phyloP scores from a whole-genome alignment of 257 asterid species.

The Prunella vulgaris region DNA sequence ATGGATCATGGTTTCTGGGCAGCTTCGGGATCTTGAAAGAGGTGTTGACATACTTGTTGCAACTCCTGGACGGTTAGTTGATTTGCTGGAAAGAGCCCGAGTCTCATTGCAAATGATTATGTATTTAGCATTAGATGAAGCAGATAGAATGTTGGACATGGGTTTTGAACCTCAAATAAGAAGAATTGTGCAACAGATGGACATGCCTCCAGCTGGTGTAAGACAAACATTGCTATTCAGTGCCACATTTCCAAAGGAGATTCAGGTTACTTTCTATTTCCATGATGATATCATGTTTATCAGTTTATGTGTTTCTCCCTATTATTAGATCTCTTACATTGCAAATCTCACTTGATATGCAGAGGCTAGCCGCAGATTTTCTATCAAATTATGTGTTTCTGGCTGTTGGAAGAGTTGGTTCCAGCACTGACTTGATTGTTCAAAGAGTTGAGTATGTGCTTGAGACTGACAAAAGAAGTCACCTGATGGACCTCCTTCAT shows the following conservation, averaged over 20 bases:
- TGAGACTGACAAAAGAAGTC: conserved; percentile 95
- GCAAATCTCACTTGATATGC: conserved; percentile 33
- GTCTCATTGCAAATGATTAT: conserved; percentile 76
- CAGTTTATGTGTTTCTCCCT: conserved; percentile 1
- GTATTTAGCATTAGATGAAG: conserved; percentile 93
- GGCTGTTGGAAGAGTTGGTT: conserved; percentile 99
- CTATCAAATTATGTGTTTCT: conserved; percentile 67
- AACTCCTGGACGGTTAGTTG: conserved; percentile 92
- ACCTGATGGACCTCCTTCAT: conserved; percentile 95
- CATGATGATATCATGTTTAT: conserved; percentile 10
- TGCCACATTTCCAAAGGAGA: conserved; percentile 95
- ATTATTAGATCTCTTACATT: conserved; percentile 17
- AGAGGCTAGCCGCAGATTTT: conserved; percentile 92
- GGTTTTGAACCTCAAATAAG: conserved; percentile 98
- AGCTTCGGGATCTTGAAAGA: conserved; percentile 93
- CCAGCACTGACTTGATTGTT: conserved; percentile 92
- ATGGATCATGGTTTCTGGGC: conserved; percentile 20
- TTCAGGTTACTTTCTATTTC: conserved; percentile 61
- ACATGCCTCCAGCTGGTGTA: conserved; percentile 92
- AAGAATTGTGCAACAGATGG: conserved; percentile 95
- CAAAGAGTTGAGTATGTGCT: conserved; percentile 95
- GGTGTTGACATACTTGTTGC: conserved; percentile 97
- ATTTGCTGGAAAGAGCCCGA: conserved; percentile 93
- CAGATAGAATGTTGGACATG: conserved; percentile 98
- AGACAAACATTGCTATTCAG: conserved; percentile 95